Evolutionary conservation across 495 filamentous ascomycete species (phyloP), one percentile per base, ranked within the genome.

Genomic region (Beverwykella pulmonaria): DNA sequence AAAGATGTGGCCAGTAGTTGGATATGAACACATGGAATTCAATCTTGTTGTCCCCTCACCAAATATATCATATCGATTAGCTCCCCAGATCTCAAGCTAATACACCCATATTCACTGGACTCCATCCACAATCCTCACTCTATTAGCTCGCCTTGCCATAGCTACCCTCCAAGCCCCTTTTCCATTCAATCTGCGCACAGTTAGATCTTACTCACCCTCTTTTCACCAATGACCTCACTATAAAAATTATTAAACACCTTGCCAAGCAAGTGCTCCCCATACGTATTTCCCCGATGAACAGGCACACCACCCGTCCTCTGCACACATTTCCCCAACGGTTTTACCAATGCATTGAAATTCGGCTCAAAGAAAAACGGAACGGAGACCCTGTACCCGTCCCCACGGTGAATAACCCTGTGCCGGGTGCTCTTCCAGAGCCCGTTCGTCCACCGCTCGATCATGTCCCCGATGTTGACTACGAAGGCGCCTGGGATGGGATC

Each of bases 351-450:
- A 69, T 79, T 72, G 46, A 72, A 77, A 63, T 77, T 70, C 34
- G 77, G 75, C 58, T 78, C 77, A 60, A 76, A 79, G 68, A 81
- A 80, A 61, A 81, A 81, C 17, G 79, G 78, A 27, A 79, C 74
- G 25, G 73, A 76, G 48, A 78, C 75, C 53, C 78, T 53, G 50
- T 75, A 79, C 15, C 68, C 66, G 4, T 69, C 60, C 2, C 75
- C 75, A 5, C 73, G 58, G 70, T 80, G 75, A 27, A 80, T 71
- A 12, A 81, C 77, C 1, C 78, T 61, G 64, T 80, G 77, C 20
- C 57, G 59, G 6, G 75, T 79, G 39, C 65, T 71, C 62, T 74
- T 73, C 75, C 77, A 81, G 39, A 74, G 30, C 12, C 79, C 78
- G 53, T 79, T 79, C 8, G 76, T 80, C 76, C 77, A 79, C 30